Base-by-base conservation (phyloP, 2,329 filamentous ascomycete species). In the Byssoonygena ceratinophila region DNA sequence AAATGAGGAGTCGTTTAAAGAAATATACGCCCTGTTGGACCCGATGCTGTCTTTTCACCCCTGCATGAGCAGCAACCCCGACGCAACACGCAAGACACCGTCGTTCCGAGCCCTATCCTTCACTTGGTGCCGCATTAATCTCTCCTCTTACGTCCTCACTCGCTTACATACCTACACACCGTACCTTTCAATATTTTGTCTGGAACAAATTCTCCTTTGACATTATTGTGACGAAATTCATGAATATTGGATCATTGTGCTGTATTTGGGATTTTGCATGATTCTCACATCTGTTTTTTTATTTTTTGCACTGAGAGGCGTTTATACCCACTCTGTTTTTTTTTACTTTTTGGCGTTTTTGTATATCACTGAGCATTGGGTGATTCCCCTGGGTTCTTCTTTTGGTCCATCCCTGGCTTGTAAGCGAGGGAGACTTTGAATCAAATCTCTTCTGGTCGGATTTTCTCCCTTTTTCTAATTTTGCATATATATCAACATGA, bases 1-100 rank as follows among this genome's bases (percentile, higher is more conserved):
- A 70, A 70, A 58, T 64, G 63, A 48, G 32, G 23, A 29, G 41
- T 25, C 32, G 18, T 2, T 14, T 5, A 37, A 8, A 43, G 47
- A 50, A 37, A 25, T 50, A 37, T 43, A 37, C 14, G 23, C 7
- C 16, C 22, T 34, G 16, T 43, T 50, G 37, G 47, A 37, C 25
- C 46, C 46, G n/a, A 22, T 36, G 23, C 25, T 23, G 23, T 43
- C 25, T 34, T 16, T 20, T n/a, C 40, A 39, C 7, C 49, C 41
- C 40, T 32, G 40, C 49, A 44, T 51, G 9, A 34, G 23, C 39
- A 20, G 16, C 36, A 31, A 11, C 8, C 36, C 6, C 40, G 36
- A 25, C 48, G 45, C 16, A 18, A 7, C 18, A 39, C 45, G 20
- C 20, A n/a, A n/a, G n/a, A n/a, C n/a, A n/a, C n/a, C n/a, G n/a